Conservation (phyloP, 306 rosid genomes). For the Mimosa pudica region DNA sequence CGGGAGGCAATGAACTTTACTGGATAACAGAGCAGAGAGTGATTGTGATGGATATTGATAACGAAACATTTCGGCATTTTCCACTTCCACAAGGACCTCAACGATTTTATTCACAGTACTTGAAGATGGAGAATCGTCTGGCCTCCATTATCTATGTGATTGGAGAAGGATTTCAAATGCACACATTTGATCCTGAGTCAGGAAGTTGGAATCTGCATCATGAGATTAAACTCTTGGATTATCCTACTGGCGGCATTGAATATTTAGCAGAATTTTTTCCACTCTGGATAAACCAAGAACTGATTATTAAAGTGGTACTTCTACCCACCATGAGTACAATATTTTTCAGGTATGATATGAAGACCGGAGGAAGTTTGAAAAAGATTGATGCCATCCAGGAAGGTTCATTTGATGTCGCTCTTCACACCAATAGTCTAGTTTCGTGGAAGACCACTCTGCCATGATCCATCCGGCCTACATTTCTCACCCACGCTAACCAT, state of each 20-base stretch:
- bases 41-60: slow-evolving; percentile 28
- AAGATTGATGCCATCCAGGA: not conserved
- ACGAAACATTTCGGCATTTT: slow-evolving; percentile 14
- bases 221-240: slow-evolving; percentile 8
- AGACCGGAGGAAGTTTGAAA: slow-evolving; percentile 1
- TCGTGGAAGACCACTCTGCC: slow-evolving; percentile 15
- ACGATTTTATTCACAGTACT: slow-evolving; percentile 19
- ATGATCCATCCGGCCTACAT: not conserved
- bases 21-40: slow-evolving; percentile 28
- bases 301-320: slow-evolving; percentile 9
- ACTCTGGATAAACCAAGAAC: slow-evolving; percentile 24
- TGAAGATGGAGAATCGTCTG: slow-evolving; percentile 25
- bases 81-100: slow-evolving; percentile 14
- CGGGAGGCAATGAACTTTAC: slow-evolving; percentile 28
- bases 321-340: slow-evolving; percentile 9
- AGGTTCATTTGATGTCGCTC: slow-evolving; percentile 19
- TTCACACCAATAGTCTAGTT: slow-evolving; percentile 22
- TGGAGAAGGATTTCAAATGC: slow-evolving; percentile 6
- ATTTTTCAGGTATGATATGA: slow-evolving; percentile 29
- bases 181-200: not conserved
- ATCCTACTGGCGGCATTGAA: not conserved
- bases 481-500: not conserved
- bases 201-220: slow-evolving; percentile 29
- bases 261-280: slow-evolving; percentile 3
- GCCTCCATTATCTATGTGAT: slow-evolving; percentile 15